These are phyloP conservation scores for Triticum monococcum DNA, from an alignment of 176 grass and related monocot species.

Conservation along the genomic window DNA sequence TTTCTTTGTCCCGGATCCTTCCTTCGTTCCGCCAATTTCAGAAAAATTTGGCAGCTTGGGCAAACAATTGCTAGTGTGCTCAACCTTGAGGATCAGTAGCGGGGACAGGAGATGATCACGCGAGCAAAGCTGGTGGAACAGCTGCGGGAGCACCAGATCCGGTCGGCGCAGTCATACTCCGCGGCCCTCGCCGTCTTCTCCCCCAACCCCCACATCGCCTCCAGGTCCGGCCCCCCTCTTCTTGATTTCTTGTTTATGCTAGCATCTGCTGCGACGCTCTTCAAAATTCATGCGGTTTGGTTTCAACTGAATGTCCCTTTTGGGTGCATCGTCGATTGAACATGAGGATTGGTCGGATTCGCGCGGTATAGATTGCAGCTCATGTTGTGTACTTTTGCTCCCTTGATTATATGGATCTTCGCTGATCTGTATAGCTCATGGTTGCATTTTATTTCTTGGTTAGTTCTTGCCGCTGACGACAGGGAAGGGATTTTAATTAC, in stretches of 20 bases:
- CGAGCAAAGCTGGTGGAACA: conserved; percentile 91
- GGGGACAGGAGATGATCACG: conserved; percentile 75
- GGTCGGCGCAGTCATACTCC: conserved; percentile 75
- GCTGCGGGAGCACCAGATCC: conserved; percentile 89
- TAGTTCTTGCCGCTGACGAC: neutral
- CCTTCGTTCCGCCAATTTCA: conserved; percentile 20
- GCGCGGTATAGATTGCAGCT: neutral
- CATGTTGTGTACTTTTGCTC: neutral
- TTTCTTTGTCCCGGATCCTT: neutral
- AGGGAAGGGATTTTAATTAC: neutral
- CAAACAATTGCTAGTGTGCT: neutral
- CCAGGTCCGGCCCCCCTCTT: conserved; percentile 49
- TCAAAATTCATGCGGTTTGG: conserved; percentile 4
- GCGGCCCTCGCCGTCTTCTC: conserved; percentile 61
- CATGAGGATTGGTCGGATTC: conserved; percentile 33
- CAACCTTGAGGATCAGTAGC: conserved; percentile 8
- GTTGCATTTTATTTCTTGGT: neutral
- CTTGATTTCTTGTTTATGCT: conserved; percentile 3
- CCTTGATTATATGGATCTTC: conserved; percentile 12
- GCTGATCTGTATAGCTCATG: neutral
- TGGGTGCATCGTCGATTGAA: conserved; percentile 11
- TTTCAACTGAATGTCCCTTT: neutral
- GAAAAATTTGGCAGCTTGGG: neutral
- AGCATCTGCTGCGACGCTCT: neutral
- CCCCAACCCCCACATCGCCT: conserved; percentile 74